A percentile compares a stretch with the other conserved stretches of the same genome.
Conservation (phyloP, 495 filamentous ascomycete species). For the Apodospora peruviana region DNA sequence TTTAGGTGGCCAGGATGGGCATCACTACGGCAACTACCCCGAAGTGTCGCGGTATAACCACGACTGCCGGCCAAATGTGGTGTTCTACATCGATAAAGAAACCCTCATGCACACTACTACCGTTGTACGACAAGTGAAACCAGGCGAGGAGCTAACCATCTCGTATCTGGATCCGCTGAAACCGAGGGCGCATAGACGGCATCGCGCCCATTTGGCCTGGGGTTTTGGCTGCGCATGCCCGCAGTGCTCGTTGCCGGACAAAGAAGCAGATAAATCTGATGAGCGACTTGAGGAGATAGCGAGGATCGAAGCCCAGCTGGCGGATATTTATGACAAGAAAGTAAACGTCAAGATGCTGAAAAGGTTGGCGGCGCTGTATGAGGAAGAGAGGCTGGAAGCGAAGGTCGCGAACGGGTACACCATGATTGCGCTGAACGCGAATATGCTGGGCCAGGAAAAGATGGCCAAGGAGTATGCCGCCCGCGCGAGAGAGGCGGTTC, state of each 20-base stretch:
- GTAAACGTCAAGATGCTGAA: conserved; percentile 16
- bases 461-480: conserved; percentile 9
- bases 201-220: conserved; percentile 7
- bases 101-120: conserved; percentile 16
- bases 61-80: conserved; percentile 26
- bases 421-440: conserved; percentile 27
- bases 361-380: conserved; percentile 17
- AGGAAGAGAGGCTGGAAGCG: conserved; percentile 20
- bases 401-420: conserved; percentile 19
- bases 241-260: conserved; percentile 4
- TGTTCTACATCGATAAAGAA: conserved; percentile 14
- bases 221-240: conserved; percentile 16
- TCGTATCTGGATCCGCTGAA: conserved; percentile 20
- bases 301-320: conserved; percentile 15
- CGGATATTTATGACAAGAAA: conserved; percentile 6
- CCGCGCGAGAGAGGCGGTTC: conserved; percentile 19
- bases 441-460: conserved; percentile 20
- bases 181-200: conserved; percentile 10
- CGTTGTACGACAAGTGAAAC: conserved; percentile 15
- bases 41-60: conserved; percentile 23
- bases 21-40: conserved; percentile 26
- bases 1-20: conserved; percentile 11
- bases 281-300: conserved; percentile 18
- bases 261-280: conserved; percentile 16
- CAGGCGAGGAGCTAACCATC: conserved; percentile 24